Evolutionary conservation across 805 yeast species (phyloP).

Genomic region (Kluyveromyces nonfermentans): DNA sequence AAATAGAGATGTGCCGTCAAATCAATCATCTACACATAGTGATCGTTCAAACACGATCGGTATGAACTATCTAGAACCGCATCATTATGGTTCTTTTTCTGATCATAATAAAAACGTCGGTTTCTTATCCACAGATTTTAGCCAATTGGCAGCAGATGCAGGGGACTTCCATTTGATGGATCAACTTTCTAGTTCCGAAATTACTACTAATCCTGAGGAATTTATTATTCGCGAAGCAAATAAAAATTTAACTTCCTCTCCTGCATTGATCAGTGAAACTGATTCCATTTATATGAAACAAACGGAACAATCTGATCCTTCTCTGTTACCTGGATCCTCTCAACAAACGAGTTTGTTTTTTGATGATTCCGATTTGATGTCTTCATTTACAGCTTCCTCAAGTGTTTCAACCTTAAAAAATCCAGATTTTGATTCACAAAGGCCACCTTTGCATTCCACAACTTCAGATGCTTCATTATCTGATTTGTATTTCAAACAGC

Average conservation of each 20-base stretch:
- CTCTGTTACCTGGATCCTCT: not conserved
- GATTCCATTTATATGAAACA: constrained; percentile 3
- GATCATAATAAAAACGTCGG: constrained; percentile 10
- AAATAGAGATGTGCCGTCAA: not conserved
- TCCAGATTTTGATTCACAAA: constrained; percentile 3
- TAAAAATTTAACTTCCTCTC: constrained; percentile 6
- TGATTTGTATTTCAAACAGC: constrained; percentile 5
- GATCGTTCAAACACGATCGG: not conserved
- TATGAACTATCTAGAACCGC: not conserved
- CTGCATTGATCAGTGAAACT: constrained; percentile 8
- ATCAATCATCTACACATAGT: constrained; percentile 1
- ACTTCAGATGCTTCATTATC: constrained; percentile 7
- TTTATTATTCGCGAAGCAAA: not conserved
- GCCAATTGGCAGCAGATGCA: not conserved
- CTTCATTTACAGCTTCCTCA: constrained; percentile 1
- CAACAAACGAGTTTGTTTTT: constrained; percentile 1
- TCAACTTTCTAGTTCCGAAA: constrained; percentile 3
- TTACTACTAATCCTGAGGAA: not conserved
- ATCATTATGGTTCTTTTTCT: constrained; percentile 13
- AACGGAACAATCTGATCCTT: constrained; percentile 4
- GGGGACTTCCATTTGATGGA: constrained; percentile 3
- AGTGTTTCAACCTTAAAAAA: constrained; percentile 3
- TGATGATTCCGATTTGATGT: constrained; percentile 3
- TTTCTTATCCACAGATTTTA: constrained; percentile 7
- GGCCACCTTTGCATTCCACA: constrained; percentile 8